Evolutionary conservation across 805 yeast species (phyloP), one percentile per base, ranked within the genome.

Genomic region (Metschnikowia corniflorae): DNA sequence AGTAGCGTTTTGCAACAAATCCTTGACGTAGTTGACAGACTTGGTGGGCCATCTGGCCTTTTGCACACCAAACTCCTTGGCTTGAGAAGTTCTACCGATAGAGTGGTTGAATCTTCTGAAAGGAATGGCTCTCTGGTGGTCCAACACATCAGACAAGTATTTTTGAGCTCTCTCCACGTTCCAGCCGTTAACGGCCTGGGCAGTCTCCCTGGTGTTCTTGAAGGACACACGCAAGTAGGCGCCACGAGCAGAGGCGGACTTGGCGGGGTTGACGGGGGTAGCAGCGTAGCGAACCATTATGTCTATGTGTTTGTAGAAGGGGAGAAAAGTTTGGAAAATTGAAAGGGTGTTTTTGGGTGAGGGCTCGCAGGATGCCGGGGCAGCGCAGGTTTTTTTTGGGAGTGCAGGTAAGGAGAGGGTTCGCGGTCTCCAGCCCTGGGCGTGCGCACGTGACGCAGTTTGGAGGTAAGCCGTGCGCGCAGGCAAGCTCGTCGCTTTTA

Each of bases 1-100:
- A 72, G 88, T 89, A 68, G 98, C 98, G 75, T 93, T 93, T 75
- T 82, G 82, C 74, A 93, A 81, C 70, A 93, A 82, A 70, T 87
- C 96, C 70, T 84, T 82, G 65, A 93, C 75, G 75, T 85, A 88
- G 76, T 87, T 86, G 71, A 93, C 97, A 52, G 96, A 86, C 84
- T 93, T 93, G 54, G 80, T 95, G 68, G 98, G 98, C 98, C 98
- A 93, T 87, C 98, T 89, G 61, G 98, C 98, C 78, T 85, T 89
- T 82, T 96, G 87, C 69, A 89, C 96, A 76, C 97, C 97, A 66
- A 91, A 93, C 80, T 93, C 98, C 78, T 93, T 91, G 78, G 96
- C 98, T 78, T 93, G 98, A 60, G 94, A 96, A 63, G 98, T 88
- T 79, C 98, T 86, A 73, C 98, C 98, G 63, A 86, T 89, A 61